Percentiles rank a stretch among this genome's conserved stretches.
Conservation (phyloP, 2,329 filamentous ascomycete species). For the Pestalotiopsis sp. region DNA sequence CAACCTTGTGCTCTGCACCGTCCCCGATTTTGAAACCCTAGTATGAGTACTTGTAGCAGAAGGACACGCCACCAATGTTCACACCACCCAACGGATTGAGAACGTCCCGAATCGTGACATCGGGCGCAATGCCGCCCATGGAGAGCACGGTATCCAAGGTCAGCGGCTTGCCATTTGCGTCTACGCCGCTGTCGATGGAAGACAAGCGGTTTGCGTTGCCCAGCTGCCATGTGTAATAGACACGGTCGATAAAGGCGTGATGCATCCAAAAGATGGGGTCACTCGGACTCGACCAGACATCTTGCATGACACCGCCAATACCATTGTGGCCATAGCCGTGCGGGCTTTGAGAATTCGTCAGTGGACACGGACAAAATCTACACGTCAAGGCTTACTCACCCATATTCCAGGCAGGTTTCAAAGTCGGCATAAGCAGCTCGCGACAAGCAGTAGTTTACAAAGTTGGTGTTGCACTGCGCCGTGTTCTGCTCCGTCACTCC, state of each 20-base stretch:
- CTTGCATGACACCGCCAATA: conserved; percentile 33
- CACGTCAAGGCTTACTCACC: not conserved
- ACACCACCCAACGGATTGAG: conserved; percentile 12
- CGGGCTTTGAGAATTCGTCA: conserved; percentile 8
- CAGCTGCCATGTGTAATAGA: conserved; percentile 12
- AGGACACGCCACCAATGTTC: not conserved
- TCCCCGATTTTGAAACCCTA: not conserved
- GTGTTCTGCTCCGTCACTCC: conserved; percentile 31
- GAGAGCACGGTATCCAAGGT: conserved; percentile 11
- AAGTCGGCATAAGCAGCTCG: conserved; percentile 15
- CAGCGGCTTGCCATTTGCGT: not conserved
- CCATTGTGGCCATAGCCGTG: conserved; percentile 37
- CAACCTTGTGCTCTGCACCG: not conserved
- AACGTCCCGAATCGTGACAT: conserved; percentile 11
- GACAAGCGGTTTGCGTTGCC: conserved; percentile 5
- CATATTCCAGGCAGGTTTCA: conserved; percentile 17
- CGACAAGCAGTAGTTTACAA: conserved; percentile 16
- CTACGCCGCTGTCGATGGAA: conserved; percentile 1
- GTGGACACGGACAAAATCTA: not conserved
- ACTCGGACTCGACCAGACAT: conserved; percentile 31
- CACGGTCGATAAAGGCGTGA: conserved; percentile 28
- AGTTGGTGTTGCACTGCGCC: conserved; percentile 23
- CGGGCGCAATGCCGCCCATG: conserved; percentile 12
- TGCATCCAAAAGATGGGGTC: conserved; percentile 37
- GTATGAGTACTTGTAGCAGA: conserved; percentile 16